Evolutionary conservation across 306 rosid genomes (phyloP).

Genomic region (Quercus mongolica): DNA sequence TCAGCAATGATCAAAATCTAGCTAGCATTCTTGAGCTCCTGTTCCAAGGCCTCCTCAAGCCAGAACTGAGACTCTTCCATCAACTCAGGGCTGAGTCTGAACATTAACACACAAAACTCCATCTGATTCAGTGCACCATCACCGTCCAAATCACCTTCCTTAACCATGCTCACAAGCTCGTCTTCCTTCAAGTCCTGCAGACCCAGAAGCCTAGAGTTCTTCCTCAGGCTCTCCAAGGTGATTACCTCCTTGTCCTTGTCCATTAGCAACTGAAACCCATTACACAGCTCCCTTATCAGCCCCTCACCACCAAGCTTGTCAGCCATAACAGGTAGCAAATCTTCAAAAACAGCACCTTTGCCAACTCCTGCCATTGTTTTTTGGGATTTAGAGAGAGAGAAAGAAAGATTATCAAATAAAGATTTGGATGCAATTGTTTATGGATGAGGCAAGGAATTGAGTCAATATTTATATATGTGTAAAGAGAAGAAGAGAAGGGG

Average conservation of each 20-base stretch:
- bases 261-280: slow-evolving; percentile 73
- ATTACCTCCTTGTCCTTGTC: slow-evolving; percentile 73
- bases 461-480: neutral
- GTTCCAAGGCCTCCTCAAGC: slow-evolving; percentile 59
- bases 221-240: slow-evolving; percentile 68
- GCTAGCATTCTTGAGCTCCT: slow-evolving; percentile 13
- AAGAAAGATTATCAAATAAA: neutral
- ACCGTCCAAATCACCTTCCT: slow-evolving; percentile 77
- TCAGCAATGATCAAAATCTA: neutral
- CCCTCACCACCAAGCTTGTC: slow-evolving; percentile 81
- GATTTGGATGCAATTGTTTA: neutral
- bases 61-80: slow-evolving; percentile 68
- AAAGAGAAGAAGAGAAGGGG: neutral
- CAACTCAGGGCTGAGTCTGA: slow-evolving; percentile 80
- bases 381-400: neutral
- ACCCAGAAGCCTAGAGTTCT: slow-evolving; percentile 60
- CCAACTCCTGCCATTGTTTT: slow-evolving; percentile 40
- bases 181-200: slow-evolving; percentile 64
- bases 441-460: neutral
- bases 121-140: slow-evolving; percentile 73
- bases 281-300: slow-evolving; percentile 75
- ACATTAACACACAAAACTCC: slow-evolving; percentile 98
- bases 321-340: slow-evolving; percentile 78
- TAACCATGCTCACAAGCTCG: slow-evolving; percentile 72
- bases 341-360: slow-evolving; percentile 47